Conservation (phyloP, 1,284 basidiomycete genomes). For the Bondarzewia mesenterica region DNA sequence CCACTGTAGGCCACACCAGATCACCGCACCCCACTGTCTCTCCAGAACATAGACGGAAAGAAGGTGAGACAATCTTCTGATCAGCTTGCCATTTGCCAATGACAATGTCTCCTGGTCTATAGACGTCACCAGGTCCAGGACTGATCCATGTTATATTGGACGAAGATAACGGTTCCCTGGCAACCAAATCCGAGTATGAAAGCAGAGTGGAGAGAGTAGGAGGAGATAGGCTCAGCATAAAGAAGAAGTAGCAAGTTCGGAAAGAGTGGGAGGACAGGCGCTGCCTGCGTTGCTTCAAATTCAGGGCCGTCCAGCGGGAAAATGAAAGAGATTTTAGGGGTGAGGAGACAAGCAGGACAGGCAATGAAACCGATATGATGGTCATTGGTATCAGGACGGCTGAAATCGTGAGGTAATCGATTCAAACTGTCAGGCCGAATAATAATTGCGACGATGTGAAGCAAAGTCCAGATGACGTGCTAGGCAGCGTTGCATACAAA, state of each 20-base stretch:
- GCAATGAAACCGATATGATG: no score
- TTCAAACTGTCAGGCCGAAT: no score
- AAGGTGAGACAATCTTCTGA: slow-evolving; percentile 16
- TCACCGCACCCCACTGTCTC: slow-evolving; percentile 24
- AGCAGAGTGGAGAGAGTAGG: slow-evolving; percentile 9
- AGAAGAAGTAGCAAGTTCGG: neutral
- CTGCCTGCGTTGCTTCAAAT: slow-evolving; percentile 8
- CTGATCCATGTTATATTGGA: slow-evolving; percentile 20
- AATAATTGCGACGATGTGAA: no score
- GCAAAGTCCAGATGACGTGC: neutral
- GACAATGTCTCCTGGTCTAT: slow-evolving; percentile 22
- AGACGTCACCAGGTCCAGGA: slow-evolving; percentile 21
- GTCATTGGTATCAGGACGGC: no score
- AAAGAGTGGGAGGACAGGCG: slow-evolving; percentile 6
- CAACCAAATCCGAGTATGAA: neutral
- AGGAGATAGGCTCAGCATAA: slow-evolving; percentile 10
- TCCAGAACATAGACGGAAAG: slow-evolving; percentile 19
- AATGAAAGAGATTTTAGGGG: slow-evolving; percentile 4
- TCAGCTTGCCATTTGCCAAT: slow-evolving; percentile 20
- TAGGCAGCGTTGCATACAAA: neutral
- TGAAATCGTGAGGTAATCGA: no score
- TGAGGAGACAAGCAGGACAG: no score
- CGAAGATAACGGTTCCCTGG: slow-evolving; percentile 2
- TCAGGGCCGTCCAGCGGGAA: slow-evolving; percentile 1
- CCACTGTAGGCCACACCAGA: slow-evolving; percentile 29